Conservation (phyloP, 129 eudicot species). For the Centaurea solstitialis region DNA sequence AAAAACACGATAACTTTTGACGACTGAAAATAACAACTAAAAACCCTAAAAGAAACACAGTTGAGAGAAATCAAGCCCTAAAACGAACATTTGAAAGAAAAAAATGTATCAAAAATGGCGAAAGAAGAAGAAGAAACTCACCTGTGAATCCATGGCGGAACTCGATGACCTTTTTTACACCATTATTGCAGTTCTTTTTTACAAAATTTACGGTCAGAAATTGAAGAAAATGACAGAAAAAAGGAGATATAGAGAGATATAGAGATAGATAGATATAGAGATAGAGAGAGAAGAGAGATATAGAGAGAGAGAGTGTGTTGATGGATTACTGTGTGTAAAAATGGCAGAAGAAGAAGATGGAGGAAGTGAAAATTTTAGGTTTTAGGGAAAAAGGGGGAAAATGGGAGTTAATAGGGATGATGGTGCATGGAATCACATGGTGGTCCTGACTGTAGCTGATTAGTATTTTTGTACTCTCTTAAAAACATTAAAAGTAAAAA, state of each 20-base stretch:
- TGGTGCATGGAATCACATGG: constrained; percentile 36
- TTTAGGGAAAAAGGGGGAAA: constrained; percentile 18
- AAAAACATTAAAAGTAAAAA: constrained; percentile 16
- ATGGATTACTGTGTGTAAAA: constrained; percentile 17
- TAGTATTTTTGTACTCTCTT: constrained; percentile 5
- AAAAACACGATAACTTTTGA: not conserved
- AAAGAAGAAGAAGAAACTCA: not conserved
- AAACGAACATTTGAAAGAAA: not conserved
- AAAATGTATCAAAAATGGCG: constrained; percentile 1
- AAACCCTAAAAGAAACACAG: not conserved
- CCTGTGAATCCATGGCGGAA: constrained; percentile 30
- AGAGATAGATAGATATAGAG: not conserved
- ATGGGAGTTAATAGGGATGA: constrained; percentile 33
- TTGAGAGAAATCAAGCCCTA: not conserved
- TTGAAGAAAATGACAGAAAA: constrained; percentile 1
- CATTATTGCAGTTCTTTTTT: constrained; percentile 30
- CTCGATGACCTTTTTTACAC: constrained; percentile 3
- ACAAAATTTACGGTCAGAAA: constrained; percentile 13
- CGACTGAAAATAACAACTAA: not conserved
- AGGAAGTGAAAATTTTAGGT: constrained; percentile 30
- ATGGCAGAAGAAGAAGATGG: constrained; percentile 1
- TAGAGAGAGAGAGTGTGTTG: not conserved
- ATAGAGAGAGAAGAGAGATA: not conserved
- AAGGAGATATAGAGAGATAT: not conserved
- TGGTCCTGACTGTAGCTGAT: constrained; percentile 37